Base-by-base conservation (phyloP, 2,329 filamentous ascomycete species). In the Fusarium ramigenum region DNA sequence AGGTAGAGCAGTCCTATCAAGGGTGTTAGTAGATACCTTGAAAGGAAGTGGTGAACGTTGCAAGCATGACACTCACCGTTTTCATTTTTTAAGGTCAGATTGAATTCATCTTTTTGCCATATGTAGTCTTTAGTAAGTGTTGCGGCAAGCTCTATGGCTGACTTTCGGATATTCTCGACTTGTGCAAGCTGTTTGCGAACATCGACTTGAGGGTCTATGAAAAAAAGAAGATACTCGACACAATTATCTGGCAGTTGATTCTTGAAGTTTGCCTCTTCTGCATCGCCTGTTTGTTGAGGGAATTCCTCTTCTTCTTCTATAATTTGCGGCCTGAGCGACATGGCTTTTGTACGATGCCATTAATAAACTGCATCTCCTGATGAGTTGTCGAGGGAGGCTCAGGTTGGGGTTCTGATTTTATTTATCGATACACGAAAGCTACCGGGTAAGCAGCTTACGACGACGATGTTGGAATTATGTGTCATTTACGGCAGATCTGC, bases 41-140 rank as follows among this genome's bases (percentile, higher is more conserved):
- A 11, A 15, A 53, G 63, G 72, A 15, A 53, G 63, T 73, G 7
- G 72, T 14, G n/a, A n/a, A 32, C 10, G 19, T 19, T 52, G 18
- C n/a, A 23, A 43, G 59, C 49, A 21, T 28, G 8, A n/a, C 6
- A 15, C 52, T 77, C 80, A 91, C 91, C 90, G 77, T 85, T 82
- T 28, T 85, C 84, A 60, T 83, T 92, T 82, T 86, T 92, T 77
- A 86, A 86, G 23, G 92, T 89, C 10, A 97, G 83, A n/a, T 86
- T 87, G 72, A 99, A 95, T 1, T 86, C 84, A 60, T 97, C 95
- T 18, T 95, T 90, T 80, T 99, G 96, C 96, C 96, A 99, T 70
- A 99, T 97, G 77, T 98, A 97, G 69, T 93, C 92, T 74, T 90
- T 91, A n/a, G 96, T 86, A 12, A 94, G 83, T 6, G 87, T 85